phyloP scores from a whole-genome alignment of 225 moss, liverwort and hornwort species.

The Ulota crispa region DNA sequence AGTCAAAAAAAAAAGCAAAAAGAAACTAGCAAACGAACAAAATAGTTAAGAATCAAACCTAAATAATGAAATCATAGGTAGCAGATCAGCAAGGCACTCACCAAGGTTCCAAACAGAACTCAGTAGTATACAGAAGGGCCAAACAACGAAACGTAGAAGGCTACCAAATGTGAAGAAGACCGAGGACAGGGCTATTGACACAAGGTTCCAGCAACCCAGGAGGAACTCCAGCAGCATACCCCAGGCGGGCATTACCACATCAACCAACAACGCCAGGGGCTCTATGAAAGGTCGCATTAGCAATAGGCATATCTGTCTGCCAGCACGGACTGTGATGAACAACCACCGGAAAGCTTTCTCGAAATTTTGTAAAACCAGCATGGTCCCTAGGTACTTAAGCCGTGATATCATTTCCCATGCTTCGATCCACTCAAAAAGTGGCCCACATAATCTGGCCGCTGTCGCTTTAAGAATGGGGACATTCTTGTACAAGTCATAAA shows the following conservation, averaged over 20 bases:
- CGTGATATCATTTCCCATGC: slow-evolving; percentile 92
- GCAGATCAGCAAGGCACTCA: slow-evolving; percentile 26
- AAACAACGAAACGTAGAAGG: slow-evolving; percentile 53
- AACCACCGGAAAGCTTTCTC: slow-evolving; percentile 88
- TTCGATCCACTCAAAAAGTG: slow-evolving; percentile 86
- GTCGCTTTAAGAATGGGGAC: slow-evolving; percentile 88
- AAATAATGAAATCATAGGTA: neutral
- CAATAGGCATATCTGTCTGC: slow-evolving; percentile 59
- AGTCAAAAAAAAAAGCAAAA: neutral
- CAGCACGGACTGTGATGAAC: slow-evolving; percentile 60
- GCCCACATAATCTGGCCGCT: slow-evolving; percentile 83
- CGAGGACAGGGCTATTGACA: slow-evolving; percentile 41
- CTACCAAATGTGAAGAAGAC: slow-evolving; percentile 46
- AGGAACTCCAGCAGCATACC: slow-evolving; percentile 46
- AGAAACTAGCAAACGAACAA: neutral
- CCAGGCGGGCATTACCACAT: slow-evolving; percentile 68
- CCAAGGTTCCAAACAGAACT: slow-evolving; percentile 66
- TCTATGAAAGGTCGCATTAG: slow-evolving; percentile 71
- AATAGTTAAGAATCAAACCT: neutral
- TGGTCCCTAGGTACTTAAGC: slow-evolving; percentile 81
- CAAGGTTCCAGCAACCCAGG: slow-evolving; percentile 52
- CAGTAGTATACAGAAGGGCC: slow-evolving; percentile 64
- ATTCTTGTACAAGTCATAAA: slow-evolving; percentile 91
- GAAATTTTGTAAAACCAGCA: slow-evolving; percentile 84
- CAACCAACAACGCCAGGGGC: slow-evolving; percentile 63